These are phyloP conservation scores for Chlorociboria aeruginascens DNA, from an alignment of 495 filamentous ascomycete genomes.

Conservation along the genomic window DNA sequence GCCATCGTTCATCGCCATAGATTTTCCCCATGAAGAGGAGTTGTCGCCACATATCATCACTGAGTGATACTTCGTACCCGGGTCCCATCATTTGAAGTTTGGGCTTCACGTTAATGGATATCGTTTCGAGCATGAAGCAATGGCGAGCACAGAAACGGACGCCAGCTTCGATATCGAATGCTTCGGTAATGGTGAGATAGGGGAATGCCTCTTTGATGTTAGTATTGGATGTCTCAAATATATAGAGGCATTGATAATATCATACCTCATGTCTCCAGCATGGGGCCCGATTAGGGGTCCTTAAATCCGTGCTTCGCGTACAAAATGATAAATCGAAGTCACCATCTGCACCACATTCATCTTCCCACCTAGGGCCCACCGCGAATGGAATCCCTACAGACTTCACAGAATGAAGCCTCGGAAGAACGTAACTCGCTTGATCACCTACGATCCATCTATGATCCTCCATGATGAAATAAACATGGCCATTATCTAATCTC, in stretches of 20 bases:
- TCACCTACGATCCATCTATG: slow-evolving; percentile 36
- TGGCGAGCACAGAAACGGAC: slow-evolving; percentile 44
- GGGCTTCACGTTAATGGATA: slow-evolving; percentile 22
- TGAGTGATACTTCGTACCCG: slow-evolving; percentile 27
- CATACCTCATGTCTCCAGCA: slow-evolving; percentile 41
- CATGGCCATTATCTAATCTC: slow-evolving; percentile 41
- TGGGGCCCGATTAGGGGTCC: slow-evolving; percentile 28
- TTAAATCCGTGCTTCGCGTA: slow-evolving; percentile 28
- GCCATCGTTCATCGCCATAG: slow-evolving; percentile 48
- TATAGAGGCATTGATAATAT: background rate
- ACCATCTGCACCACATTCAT: slow-evolving; percentile 34
- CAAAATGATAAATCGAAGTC: slow-evolving; percentile 33
- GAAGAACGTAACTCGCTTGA: slow-evolving; percentile 26
- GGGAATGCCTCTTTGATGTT: slow-evolving; percentile 26
- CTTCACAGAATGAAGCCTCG: slow-evolving; percentile 32
- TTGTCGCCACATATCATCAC: slow-evolving; percentile 35
- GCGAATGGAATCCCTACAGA: slow-evolving; percentile 46
- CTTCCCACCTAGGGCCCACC: slow-evolving; percentile 39
- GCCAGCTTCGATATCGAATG: slow-evolving; percentile 37
- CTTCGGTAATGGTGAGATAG: slow-evolving; percentile 43
- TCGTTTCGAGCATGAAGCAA: slow-evolving; percentile 35
- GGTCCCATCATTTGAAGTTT: slow-evolving; percentile 14
- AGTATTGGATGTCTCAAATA: background rate
- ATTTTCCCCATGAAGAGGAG: slow-evolving; percentile 44
- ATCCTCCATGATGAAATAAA: slow-evolving; percentile 38